Conservation (phyloP, 116 monocot species). For the Phalaenopsis hybrid region DNA sequence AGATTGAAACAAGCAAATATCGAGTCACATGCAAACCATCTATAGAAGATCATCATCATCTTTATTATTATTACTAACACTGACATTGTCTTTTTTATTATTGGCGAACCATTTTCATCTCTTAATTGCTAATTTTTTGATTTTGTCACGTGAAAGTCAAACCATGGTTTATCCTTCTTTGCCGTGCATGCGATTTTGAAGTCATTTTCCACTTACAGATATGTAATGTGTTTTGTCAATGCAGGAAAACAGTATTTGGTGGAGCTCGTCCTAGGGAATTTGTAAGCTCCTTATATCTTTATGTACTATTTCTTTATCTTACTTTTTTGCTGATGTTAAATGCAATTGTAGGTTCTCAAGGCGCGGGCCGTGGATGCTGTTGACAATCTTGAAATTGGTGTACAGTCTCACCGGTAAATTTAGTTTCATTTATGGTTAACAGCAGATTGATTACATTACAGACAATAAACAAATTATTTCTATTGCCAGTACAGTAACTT, state of each 20-base stretch:
- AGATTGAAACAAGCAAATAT: neutral
- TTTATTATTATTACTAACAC: neutral
- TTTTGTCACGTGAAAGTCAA: no score
- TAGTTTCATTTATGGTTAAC: neutral
- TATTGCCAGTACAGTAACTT: neutral
- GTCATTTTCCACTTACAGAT: neutral
- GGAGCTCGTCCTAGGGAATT: constrained; percentile 82
- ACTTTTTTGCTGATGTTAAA: neutral
- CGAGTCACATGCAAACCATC: neutral
- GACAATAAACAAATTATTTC: neutral
- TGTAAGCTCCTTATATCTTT: constrained; percentile 27
- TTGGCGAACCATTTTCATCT: no score
- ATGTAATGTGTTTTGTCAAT: constrained; percentile 10
- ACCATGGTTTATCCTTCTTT: no score
- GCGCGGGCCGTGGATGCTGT: constrained; percentile 54
- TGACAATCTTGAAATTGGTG: constrained; percentile 27
- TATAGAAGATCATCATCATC: neutral
- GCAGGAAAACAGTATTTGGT: constrained; percentile 74
- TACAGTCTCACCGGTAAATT: constrained; percentile 40
- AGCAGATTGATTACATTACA: neutral
- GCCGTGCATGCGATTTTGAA: neutral
- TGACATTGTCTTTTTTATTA: no score
- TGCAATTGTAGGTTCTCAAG: constrained; percentile 66
- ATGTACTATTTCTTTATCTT: neutral
- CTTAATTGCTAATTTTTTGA: no score